Percentiles rank a stretch among this genome's conserved stretches.
Evolutionary conservation across 2,329 filamentous ascomycete genomes (phyloP).

Genomic region (Gnomoniopsis smithogilvyi): DNA sequence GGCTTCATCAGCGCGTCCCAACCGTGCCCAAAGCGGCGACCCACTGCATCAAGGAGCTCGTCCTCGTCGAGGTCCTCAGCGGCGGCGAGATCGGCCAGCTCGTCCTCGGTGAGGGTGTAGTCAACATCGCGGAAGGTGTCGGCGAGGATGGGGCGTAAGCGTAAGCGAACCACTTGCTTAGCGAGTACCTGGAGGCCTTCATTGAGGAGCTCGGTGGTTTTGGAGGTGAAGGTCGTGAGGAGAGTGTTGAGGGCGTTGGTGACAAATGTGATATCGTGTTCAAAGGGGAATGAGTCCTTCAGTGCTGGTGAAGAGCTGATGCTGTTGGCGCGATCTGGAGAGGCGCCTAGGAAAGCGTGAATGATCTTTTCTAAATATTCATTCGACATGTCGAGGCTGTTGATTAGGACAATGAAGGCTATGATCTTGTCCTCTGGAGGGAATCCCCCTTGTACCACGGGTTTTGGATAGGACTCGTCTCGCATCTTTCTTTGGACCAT

Average conservation of each 20-base stretch:
- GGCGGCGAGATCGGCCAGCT: slow-evolving; percentile 53
- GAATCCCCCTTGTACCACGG: slow-evolving; percentile 71
- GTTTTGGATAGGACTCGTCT: slow-evolving; percentile 87
- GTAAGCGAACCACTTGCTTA: slow-evolving; percentile 79
- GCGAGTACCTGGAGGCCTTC: slow-evolving; percentile 87
- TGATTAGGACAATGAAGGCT: slow-evolving; percentile 87
- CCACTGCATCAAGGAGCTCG: slow-evolving; percentile 63
- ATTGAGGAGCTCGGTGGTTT: slow-evolving; percentile 75
- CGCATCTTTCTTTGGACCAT: slow-evolving; percentile 99
- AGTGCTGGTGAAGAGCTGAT: slow-evolving; percentile 42
- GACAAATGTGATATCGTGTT: slow-evolving; percentile 69
- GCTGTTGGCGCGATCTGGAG: slow-evolving; percentile 32
- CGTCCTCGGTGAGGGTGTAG: slow-evolving; percentile 68
- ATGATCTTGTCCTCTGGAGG: slow-evolving; percentile 88
- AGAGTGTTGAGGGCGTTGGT: slow-evolving; percentile 65
- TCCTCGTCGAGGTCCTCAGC: slow-evolving; percentile 52
- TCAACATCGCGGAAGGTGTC: slow-evolving; percentile 92
- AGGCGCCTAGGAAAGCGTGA: slow-evolving; percentile 55
- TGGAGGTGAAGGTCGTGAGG: slow-evolving; percentile 68
- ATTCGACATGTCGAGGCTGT: slow-evolving; percentile 89
- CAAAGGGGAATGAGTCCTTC: slow-evolving; percentile 73
- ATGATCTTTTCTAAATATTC: slow-evolving; percentile 91
- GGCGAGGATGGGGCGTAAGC: slow-evolving; percentile 77
- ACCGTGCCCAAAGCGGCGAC: slow-evolving; percentile 74
- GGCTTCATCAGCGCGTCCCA: slow-evolving; percentile 87